Evolutionary conservation across 768 basidiomycete genomes (phyloP).

Genomic region (Fibroporia radiculosa): DNA sequence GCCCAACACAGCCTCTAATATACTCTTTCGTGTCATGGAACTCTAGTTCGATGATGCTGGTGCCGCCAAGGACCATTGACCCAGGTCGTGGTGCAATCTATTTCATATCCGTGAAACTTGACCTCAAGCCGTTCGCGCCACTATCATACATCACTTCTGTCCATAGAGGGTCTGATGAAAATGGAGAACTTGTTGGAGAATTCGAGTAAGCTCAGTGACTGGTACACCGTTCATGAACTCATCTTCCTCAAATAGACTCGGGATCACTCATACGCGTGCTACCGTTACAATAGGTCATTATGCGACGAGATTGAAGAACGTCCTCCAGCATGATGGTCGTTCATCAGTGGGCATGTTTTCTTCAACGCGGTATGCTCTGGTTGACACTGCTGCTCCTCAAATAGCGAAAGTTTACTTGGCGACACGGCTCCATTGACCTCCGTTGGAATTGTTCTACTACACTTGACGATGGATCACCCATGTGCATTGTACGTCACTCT

Average conservation of each 20-base stretch:
- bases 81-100: slow-evolving; percentile 28
- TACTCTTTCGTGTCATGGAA: slow-evolving; percentile 34
- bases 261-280: slow-evolving; percentile 34
- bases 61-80: slow-evolving; percentile 24
- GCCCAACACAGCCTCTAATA: slow-evolving; percentile 25
- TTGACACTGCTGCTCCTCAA: no score
- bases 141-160: slow-evolving; percentile 37
- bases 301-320: slow-evolving; percentile 31
- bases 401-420: slow-evolving; percentile 39
- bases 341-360: slow-evolving; percentile 22
- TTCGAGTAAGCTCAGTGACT: slow-evolving; percentile 25
- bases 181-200: slow-evolving; percentile 29
- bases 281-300: slow-evolving; percentile 34
- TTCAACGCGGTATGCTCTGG: background rate
- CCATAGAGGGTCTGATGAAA: slow-evolving; percentile 21
- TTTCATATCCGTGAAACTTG: slow-evolving; percentile 34
- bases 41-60: slow-evolving; percentile 27
- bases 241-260: slow-evolving; percentile 22
- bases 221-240: background rate
- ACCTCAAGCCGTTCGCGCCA: slow-evolving; percentile 39
- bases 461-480: slow-evolving; percentile 38
- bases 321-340: slow-evolving; percentile 27
- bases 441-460: slow-evolving; percentile 40
- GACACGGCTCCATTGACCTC: slow-evolving; percentile 26
- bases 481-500: slow-evolving; percentile 35